Conservation (phyloP, 176 grass and related monocot genomes). For the Eragrostis nindensis region DNA sequence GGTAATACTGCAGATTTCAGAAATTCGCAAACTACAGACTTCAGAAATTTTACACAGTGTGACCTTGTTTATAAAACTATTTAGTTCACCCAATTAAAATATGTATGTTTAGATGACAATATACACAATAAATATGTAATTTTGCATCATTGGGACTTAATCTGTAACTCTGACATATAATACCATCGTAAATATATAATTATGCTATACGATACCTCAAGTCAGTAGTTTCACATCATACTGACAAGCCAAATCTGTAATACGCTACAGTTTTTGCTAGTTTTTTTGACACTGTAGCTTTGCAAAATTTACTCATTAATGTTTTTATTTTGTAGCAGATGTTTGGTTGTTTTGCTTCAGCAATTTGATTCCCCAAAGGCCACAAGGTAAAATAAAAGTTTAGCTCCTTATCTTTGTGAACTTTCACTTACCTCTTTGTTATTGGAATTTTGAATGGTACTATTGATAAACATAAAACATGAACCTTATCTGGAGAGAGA, state of each 20-base stretch:
- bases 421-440: not conserved
- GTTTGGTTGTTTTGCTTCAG: not conserved
- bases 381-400: not conserved
- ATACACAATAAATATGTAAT: not conserved
- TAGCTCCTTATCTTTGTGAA: not conserved
- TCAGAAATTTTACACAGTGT: not conserved
- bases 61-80: not conserved
- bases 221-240: not conserved
- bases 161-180: not conserved
- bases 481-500: not conserved
- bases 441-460: constrained; percentile 6
- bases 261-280: not conserved
- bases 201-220: not conserved
- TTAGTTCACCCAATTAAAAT: not conserved
- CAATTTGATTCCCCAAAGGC: not conserved
- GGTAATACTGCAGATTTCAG: not conserved
- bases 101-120: not conserved
- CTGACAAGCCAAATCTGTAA: not conserved
- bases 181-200: not conserved
- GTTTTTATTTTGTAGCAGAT: not conserved
- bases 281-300: not conserved
- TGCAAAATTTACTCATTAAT: not conserved
- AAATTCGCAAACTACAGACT: not conserved
- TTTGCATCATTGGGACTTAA: no score
- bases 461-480: not conserved